Conservation (phyloP, 257 asterid genomes). For the Ballota nigra region DNA sequence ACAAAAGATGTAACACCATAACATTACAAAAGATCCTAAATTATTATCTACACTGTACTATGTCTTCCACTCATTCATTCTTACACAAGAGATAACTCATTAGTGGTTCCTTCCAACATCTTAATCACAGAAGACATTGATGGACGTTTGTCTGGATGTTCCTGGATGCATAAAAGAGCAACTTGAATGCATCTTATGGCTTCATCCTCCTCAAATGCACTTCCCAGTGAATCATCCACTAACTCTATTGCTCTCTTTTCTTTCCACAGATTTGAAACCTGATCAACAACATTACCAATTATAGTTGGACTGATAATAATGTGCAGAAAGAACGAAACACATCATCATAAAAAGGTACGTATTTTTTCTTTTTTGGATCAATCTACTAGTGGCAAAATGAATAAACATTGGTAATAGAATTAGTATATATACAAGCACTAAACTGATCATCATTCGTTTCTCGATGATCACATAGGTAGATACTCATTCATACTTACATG, state of each 20-base stretch:
- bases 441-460: not conserved
- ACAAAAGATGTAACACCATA: too few relatives aligned
- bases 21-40: too few relatives aligned
- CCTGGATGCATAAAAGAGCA: constrained; percentile 19
- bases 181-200: not conserved
- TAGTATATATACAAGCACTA: not conserved
- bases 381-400: not conserved
- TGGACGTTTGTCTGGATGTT: constrained; percentile 4
- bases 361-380: too few relatives aligned
- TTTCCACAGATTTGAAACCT: constrained; percentile 20
- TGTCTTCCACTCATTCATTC: too few relatives aligned
- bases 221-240: not conserved
- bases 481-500: not conserved
- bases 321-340: not conserved
- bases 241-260: constrained; percentile 23
- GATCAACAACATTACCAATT: not conserved
- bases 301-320: too few relatives aligned
- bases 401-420: not conserved
- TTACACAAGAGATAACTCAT: too few relatives aligned
- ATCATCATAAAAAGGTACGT: not conserved
- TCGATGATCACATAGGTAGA: not conserved
- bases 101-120: too few relatives aligned
- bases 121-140: too few relatives aligned
- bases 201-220: not conserved
- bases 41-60: too few relatives aligned